Evolutionary conservation across 176 grass and related monocot genomes (phyloP).

Genomic region (Thinopyrum elongatum): DNA sequence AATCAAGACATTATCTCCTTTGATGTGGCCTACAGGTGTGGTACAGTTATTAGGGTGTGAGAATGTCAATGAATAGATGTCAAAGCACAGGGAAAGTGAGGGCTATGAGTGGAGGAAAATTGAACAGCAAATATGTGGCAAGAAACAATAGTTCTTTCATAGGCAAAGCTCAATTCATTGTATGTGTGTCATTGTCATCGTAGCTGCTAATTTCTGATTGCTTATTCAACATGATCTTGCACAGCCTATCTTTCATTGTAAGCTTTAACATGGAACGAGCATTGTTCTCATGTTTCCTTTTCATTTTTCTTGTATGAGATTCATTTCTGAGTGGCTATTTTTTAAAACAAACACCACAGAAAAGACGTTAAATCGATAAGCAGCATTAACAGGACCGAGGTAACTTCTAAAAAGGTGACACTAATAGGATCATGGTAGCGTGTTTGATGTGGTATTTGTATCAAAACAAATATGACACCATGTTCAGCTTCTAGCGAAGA

Average conservation of each 20-base stretch:
- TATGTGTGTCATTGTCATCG: background rate
- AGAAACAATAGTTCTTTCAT: background rate
- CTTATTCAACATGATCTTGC: background rate
- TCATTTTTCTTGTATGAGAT: background rate
- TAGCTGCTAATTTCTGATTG: background rate
- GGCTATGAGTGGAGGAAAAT: background rate
- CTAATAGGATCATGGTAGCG: background rate
- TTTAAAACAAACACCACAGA: background rate
- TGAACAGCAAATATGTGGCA: background rate
- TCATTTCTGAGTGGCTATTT: background rate
- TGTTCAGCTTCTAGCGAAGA: background rate
- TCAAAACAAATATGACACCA: background rate
- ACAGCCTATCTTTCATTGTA: background rate
- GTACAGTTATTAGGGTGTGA: conserved; percentile 26
- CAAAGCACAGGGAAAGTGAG: conserved; percentile 17
- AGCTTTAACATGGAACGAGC: background rate
- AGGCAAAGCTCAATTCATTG: conserved; percentile 4
- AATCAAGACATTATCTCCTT: conserved; percentile 24
- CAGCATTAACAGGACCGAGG: background rate
- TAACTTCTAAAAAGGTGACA: background rate
- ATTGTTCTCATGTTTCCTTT: background rate
- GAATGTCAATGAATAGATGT: conserved; percentile 27
- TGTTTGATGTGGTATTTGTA: background rate
- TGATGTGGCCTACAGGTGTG: conserved; percentile 38
- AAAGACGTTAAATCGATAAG: background rate